Conservation (phyloP, 345 rosid species). For the Euclidium syriacum region DNA sequence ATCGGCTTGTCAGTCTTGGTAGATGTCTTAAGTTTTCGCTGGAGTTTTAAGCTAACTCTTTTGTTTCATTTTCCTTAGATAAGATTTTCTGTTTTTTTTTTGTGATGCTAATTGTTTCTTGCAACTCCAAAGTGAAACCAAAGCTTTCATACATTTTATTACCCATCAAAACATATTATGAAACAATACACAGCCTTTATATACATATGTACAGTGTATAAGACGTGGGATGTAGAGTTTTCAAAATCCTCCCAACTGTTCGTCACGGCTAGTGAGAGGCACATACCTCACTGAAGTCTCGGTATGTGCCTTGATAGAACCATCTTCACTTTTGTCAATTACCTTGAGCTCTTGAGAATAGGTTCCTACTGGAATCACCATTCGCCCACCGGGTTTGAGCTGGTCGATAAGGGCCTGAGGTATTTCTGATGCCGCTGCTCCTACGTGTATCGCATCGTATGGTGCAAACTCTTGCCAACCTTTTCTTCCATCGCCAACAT, state of each 20-base stretch:
- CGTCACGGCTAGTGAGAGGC: constrained; percentile 83
- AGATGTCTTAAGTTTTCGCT: too few relatives aligned
- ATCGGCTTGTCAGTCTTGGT: too few relatives aligned
- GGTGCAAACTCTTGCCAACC: constrained; percentile 88
- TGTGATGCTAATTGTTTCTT: background rate
- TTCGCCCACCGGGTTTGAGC: constrained; percentile 91
- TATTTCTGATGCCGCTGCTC: constrained; percentile 91
- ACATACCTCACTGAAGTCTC: constrained; percentile 90
- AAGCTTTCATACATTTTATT: background rate
- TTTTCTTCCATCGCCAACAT: constrained; percentile 85
- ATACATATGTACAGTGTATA: constrained; percentile 22
- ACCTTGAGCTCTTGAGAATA: constrained; percentile 79
- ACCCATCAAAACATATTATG: constrained; percentile 3
- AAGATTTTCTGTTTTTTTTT: background rate
- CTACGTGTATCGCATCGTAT: constrained; percentile 94
- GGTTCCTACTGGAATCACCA: constrained; percentile 95
- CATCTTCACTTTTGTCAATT: constrained; percentile 70
- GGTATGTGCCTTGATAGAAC: constrained; percentile 50
- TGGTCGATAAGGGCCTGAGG: constrained; percentile 87
- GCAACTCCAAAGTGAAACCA: background rate
- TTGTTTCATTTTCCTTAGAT: background rate
- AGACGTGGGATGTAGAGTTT: background rate
- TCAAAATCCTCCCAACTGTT: constrained; percentile 52
- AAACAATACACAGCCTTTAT: background rate
- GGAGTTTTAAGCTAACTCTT: too few relatives aligned